Evolutionary conservation across 345 rosid genomes (phyloP).

Genomic region (Diplotaxis tenuifolia): DNA sequence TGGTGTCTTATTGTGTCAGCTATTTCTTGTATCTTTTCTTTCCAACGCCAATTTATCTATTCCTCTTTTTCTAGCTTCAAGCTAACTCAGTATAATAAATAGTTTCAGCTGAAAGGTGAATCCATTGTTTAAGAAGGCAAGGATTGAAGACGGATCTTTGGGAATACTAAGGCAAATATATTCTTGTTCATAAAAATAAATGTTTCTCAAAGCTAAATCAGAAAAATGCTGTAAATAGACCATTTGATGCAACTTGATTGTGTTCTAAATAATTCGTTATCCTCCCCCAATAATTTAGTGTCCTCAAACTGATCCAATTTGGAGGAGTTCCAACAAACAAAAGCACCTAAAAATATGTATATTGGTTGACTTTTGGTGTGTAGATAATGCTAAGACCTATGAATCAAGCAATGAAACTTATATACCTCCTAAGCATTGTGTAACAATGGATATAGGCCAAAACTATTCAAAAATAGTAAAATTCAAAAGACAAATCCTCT

Average conservation of each 20-base stretch:
- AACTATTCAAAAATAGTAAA: neutral
- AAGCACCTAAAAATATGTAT: neutral
- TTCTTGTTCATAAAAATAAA: neutral
- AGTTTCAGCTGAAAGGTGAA: neutral
- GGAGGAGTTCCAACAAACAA: neutral
- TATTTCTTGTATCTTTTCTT: neutral
- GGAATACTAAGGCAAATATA: neutral
- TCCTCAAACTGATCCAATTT: too few species aligned
- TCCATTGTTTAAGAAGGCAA: neutral
- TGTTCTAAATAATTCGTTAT: neutral
- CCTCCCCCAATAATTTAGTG: neutral
- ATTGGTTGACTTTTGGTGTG: neutral
- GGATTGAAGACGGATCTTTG: neutral
- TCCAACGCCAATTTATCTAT: neutral
- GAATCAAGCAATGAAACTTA: neutral
- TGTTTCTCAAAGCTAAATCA: neutral
- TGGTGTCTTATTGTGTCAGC: neutral
- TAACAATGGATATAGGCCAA: neutral
- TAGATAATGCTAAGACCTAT: neutral
- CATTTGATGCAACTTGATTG: neutral
- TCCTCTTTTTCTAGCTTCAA: neutral
- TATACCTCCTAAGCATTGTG: neutral
- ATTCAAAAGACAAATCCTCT: neutral
- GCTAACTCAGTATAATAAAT: slow-evolving; percentile 49
- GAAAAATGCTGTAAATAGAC: neutral